Evolutionary conservation across 257 asterid species (phyloP), one percentile per base, ranked within the genome.

Genomic region (Oldenlandia corymbosa): DNA sequence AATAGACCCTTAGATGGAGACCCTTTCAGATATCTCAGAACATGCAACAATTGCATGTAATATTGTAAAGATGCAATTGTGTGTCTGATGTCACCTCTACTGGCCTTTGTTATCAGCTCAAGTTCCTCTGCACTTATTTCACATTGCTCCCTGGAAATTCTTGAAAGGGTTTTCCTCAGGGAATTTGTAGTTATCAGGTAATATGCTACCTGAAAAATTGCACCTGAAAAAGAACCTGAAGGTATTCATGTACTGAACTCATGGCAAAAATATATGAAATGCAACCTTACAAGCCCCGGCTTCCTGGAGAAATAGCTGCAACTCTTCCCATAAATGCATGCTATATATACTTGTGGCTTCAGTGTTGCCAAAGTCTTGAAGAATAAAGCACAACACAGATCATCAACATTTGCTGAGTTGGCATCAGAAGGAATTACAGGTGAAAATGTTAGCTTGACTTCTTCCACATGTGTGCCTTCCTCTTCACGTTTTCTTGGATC

Each of bases 241-340:
- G 37, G 32, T 18, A 36, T 65, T 17, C 27, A 62, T 37, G 39
- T 41, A 46, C 28, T 23, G 41, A 47, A 53, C 50, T 46, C 34
- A 60, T 13, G 66, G 50, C 12, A 43, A 61, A 26, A n/a, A n/a
- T 37, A 61, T n/a, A 73, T 78, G 76, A 72, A 74, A 69, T 24
- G 73, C 78, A 77, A 92, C 99, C 99, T 90, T 92, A 83, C 70
- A 72, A 75, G 91, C 99, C 73, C 97, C 97, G 69, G 95, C 95
- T 67, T 68, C 78, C 73, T 82, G 87, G 69, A 92, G 91, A 62
- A 90, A 84, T 50, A 59, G 66, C 77, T 89, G 96, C 73, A 92
- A 88, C 64, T 92, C 97, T 64, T 89, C 99, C 86, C 76, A 84
- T 82, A 83, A 79, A 67, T 83, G 83, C 64, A 73, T 63, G 46